These are phyloP conservation scores for Yarrowia hollandica DNA, from an alignment of 805 yeast genomes.

Conservation along the genomic window DNA sequence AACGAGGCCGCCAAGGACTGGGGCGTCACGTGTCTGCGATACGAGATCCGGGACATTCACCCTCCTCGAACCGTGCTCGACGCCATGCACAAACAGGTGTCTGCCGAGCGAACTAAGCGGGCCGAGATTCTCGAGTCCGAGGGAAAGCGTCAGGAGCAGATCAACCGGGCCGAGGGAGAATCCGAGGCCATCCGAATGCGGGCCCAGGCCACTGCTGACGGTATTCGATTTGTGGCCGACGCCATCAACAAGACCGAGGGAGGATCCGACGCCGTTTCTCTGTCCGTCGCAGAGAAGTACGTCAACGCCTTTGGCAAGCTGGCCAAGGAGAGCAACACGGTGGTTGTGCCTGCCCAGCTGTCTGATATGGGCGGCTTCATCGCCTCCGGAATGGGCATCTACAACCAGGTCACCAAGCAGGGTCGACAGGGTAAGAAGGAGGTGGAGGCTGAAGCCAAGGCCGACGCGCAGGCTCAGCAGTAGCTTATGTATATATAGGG, in stretches of 20 bases:
- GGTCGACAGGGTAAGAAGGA: not conserved
- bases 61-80: conserved; percentile 83
- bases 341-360: conserved; percentile 73
- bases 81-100: conserved; percentile 89
- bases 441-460: not conserved
- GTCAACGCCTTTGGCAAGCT: conserved; percentile 77
- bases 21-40: conserved; percentile 82
- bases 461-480: not conserved
- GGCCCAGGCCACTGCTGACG: conserved; percentile 73
- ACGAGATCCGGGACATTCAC: conserved; percentile 84
- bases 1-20: conserved; percentile 83
- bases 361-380: conserved; percentile 73
- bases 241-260: conserved; percentile 70
- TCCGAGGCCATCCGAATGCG: conserved; percentile 65
- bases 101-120: conserved; percentile 81
- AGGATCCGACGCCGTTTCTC: conserved; percentile 71
- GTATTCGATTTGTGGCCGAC: conserved; percentile 61
- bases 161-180: conserved; percentile 82
- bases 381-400: conserved; percentile 75
- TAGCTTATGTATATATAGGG: conserved; percentile 22
- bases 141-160: conserved; percentile 75
- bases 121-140: conserved; percentile 87
- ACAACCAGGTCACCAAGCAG: conserved; percentile 49
- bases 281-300: conserved; percentile 81
- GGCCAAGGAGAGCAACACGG: conserved; percentile 78